Evolutionary conservation across 2,329 filamentous ascomycete genomes (phyloP).

Genomic region (Plectosphaerella plurivora): DNA sequence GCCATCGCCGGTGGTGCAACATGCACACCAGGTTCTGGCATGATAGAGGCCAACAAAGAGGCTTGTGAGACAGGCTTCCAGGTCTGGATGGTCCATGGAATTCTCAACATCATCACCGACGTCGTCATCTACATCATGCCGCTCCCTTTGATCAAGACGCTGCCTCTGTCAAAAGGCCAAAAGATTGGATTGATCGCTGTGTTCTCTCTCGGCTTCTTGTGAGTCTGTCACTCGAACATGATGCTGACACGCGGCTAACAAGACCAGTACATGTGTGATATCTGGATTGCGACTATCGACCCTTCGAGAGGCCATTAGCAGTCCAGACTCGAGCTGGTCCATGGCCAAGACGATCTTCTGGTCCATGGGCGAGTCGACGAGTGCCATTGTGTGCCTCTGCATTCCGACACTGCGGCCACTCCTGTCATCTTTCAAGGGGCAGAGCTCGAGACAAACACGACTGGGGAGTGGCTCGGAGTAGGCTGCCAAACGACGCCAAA

Average conservation of each 20-base stretch:
- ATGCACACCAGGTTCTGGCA: neutral
- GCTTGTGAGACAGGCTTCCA: neutral
- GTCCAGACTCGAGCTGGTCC: constrained; percentile 26
- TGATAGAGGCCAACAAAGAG: neutral
- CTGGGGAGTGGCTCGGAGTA: too few species aligned
- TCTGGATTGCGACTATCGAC: constrained; percentile 22
- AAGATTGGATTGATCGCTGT: constrained; percentile 6
- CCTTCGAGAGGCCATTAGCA: constrained; percentile 18
- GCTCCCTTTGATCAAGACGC: constrained; percentile 5
- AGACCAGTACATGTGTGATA: constrained; percentile 2
- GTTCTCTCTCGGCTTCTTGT: constrained; percentile 12
- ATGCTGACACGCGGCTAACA: neutral
- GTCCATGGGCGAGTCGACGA: constrained; percentile 33
- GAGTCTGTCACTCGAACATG: neutral
- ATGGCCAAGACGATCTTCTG: constrained; percentile 26
- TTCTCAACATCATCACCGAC: constrained; percentile 11
- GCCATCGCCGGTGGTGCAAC: neutral
- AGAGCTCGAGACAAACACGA: too few species aligned
- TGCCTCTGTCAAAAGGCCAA: constrained; percentile 5
- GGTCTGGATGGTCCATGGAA: constrained; percentile 2
- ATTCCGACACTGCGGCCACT: constrained; percentile 31
- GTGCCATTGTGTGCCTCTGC: constrained; percentile 33
- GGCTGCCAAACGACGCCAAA: too few species aligned
- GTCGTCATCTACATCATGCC: constrained; percentile 12
- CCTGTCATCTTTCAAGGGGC: constrained; percentile 4